Conservation (phyloP, 371 early-diverging fungal species). For the Dinochytrium kinnereticum region DNA sequence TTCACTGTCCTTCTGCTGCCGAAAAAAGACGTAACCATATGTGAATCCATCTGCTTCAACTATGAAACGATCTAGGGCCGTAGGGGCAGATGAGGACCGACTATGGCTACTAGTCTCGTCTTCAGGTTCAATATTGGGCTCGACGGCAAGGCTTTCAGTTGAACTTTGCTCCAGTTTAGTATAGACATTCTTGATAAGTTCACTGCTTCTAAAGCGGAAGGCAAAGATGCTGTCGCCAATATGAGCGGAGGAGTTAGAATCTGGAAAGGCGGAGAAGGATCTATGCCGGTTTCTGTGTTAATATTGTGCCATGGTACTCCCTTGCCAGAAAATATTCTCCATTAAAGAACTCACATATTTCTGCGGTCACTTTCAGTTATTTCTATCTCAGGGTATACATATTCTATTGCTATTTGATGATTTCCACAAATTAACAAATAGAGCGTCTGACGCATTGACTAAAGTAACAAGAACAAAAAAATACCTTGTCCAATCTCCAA, state of each 20-base stretch:
- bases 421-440: too few species aligned
- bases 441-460: too few species aligned
- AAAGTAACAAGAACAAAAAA: too few species aligned
- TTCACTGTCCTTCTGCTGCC: conserved; percentile 84
- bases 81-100: neutral
- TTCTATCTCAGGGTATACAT: conserved; percentile 81
- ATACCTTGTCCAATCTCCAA: conserved; percentile 83
- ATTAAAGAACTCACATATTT: conserved; percentile 70
- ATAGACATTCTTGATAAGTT: conserved; percentile 41
- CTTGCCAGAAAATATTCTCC: neutral
- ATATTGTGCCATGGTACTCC: neutral
- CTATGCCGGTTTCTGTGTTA: conserved; percentile 47
- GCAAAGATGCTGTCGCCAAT: conserved; percentile 90
- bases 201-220: conserved; percentile 75
- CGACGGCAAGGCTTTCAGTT: neutral
- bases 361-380: conserved; percentile 76
- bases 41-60: conserved; percentile 73
- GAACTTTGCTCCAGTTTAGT: conserved; percentile 7
- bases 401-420: conserved; percentile 82
- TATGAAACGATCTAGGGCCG: neutral
- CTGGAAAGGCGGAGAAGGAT: conserved; percentile 94
- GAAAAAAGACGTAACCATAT: conserved; percentile 93
- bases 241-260: conserved; percentile 86
- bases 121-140: neutral
- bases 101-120: neutral